Evolutionary conservation across 2,329 filamentous ascomycete species (phyloP).

Genomic region (Phaeosphaeriaceae sp.): DNA sequence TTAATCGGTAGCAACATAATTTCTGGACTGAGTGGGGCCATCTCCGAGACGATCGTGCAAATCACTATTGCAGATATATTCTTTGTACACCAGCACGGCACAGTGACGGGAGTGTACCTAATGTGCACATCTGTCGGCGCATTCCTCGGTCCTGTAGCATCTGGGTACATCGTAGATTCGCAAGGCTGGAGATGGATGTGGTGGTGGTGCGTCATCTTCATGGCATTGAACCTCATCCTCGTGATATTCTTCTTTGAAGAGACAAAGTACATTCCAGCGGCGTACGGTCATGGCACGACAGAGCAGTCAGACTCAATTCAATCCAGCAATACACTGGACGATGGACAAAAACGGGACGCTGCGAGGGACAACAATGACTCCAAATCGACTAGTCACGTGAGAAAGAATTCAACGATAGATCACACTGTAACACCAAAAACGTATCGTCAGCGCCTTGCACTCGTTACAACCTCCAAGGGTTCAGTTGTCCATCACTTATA

Average conservation of each 20-base stretch:
- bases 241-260: constrained; percentile 56
- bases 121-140: constrained; percentile 47
- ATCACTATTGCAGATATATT: constrained; percentile 58
- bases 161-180: constrained; percentile 50
- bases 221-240: constrained; percentile 47
- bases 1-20: constrained; percentile 54
- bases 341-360: constrained; percentile 1
- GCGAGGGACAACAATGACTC: constrained; percentile 9
- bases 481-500: constrained; percentile 45
- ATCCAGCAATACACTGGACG: neutral
- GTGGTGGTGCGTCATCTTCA: constrained; percentile 55
- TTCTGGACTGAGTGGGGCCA: constrained; percentile 52
- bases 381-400: neutral
- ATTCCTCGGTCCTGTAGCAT: constrained; percentile 49
- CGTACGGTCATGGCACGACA: constrained; percentile 11
- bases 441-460: constrained; percentile 52
- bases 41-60: constrained; percentile 54
- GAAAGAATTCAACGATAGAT: constrained; percentile 29
- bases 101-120: constrained; percentile 56
- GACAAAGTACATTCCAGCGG: constrained; percentile 16
- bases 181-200: constrained; percentile 61
- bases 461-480: constrained; percentile 40
- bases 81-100: constrained; percentile 56
- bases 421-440: constrained; percentile 48
- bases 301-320: neutral